Conservation (phyloP, 257 asterid genomes). For the Knoxia roxburghii region DNA sequence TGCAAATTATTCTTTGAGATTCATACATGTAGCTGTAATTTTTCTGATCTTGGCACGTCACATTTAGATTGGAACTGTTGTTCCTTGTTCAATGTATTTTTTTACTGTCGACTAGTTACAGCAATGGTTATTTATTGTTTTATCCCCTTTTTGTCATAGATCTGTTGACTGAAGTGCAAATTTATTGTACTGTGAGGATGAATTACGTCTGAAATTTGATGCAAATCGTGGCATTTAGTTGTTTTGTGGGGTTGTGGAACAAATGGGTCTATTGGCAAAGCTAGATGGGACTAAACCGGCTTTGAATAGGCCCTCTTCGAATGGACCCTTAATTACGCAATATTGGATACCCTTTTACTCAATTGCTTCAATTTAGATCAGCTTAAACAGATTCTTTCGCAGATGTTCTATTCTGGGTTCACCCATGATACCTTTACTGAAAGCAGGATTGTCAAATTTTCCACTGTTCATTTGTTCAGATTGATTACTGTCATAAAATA, state of each 20-base stretch:
- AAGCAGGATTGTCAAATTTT: conserved; percentile 63
- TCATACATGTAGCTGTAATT: background rate
- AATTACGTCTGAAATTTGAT: background rate
- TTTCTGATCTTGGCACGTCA: conserved; percentile 1
- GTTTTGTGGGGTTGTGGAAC: no score
- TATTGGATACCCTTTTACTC: no score
- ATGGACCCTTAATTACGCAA: no score
- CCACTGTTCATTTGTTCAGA: conserved; percentile 43
- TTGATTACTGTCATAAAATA: conserved; percentile 43
- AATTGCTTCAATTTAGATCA: conserved; percentile 43
- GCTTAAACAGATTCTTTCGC: conserved; percentile 54
- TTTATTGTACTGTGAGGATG: background rate
- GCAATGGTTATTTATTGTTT: background rate
- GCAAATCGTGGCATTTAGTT: no score
- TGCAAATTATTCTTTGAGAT: background rate
- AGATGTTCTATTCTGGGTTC: conserved; percentile 50
- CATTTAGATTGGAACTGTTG: background rate
- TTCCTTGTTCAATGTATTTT: background rate
- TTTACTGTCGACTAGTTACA: background rate
- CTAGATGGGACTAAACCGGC: conserved; percentile 28
- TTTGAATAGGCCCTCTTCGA: conserved; percentile 25
- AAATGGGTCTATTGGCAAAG: conserved; percentile 13
- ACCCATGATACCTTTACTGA: conserved; percentile 73
- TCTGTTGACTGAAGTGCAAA: conserved; percentile 11
- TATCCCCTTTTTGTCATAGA: conserved; percentile 4